phyloP scores from a whole-genome alignment of 306 rosid species.

The Dryas drummondii region DNA sequence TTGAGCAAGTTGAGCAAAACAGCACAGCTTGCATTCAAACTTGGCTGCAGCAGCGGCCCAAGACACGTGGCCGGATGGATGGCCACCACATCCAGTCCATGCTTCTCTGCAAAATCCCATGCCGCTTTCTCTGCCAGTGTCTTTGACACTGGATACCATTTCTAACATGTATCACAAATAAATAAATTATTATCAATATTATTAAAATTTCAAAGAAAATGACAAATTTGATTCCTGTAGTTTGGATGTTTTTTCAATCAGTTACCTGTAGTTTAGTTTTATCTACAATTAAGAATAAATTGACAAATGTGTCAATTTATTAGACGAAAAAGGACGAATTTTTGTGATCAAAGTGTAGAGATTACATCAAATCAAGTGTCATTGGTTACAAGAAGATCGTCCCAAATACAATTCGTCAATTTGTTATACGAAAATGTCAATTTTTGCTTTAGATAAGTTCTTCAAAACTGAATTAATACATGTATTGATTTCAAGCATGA shows the following conservation, averaged over 20 bases:
- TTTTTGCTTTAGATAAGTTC: too few species aligned
- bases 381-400: too few species aligned
- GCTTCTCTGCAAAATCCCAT: constrained; percentile 51
- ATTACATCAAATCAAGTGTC: too few species aligned
- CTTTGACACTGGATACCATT: constrained; percentile 92
- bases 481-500: too few species aligned
- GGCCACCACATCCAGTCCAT: constrained; percentile 61
- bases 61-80: constrained; percentile 67
- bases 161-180: constrained; percentile 13
- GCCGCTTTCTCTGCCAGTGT: constrained; percentile 81
- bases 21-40: constrained; percentile 74
- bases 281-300: not conserved
- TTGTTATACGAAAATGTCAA: too few species aligned
- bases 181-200: not conserved
- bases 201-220: not conserved
- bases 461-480: too few species aligned
- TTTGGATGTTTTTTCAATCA: too few species aligned
- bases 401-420: too few species aligned
- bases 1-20: constrained; percentile 60
- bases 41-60: constrained; percentile 63
- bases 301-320: too few species aligned
- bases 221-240: not conserved
- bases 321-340: too few species aligned
- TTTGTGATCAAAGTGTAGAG: too few species aligned
- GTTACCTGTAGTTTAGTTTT: too few species aligned